Conservation (phyloP, 352 stramenopile species). For the Thalassiosira pacifica region DNA sequence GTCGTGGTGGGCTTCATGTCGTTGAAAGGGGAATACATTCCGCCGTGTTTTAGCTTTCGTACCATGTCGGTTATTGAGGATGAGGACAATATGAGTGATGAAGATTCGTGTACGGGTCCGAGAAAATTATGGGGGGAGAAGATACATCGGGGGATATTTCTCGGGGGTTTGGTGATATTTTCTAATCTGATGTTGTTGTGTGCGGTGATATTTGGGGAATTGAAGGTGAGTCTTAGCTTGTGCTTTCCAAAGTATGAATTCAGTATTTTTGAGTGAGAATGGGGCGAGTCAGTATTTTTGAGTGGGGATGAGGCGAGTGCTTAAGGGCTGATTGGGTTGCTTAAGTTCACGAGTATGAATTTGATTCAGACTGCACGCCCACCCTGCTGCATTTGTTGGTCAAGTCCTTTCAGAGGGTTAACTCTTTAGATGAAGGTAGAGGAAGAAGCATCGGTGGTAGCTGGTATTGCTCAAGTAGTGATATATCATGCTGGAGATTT, state of each 20-base stretch:
- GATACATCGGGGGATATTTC: conserved; percentile 80
- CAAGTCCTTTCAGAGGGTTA: no score
- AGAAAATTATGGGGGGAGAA: conserved; percentile 71
- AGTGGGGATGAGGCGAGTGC: no score
- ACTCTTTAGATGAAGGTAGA: no score
- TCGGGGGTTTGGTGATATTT: conserved; percentile 82
- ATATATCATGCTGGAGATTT: no score
- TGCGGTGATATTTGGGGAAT: conserved; percentile 84
- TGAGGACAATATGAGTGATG: conserved; percentile 25
- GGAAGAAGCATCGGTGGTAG: no score
- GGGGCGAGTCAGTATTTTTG: no score
- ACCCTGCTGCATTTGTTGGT: no score
- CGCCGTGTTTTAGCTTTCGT: conserved; percentile 80
- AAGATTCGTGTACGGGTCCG: conserved; percentile 60
- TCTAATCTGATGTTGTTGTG: conserved; percentile 83
- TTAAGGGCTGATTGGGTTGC: no score
- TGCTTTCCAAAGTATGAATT: conserved; percentile 11
- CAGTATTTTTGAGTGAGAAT: no score
- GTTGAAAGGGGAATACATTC: conserved; percentile 81
- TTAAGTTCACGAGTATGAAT: no score
- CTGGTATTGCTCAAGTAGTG: no score
- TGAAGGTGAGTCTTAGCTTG: conserved; percentile 68
- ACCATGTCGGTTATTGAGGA: conserved; percentile 58
- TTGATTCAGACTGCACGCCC: no score
- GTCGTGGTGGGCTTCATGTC: conserved; percentile 85